Conservation (phyloP, 768 basidiomycete species). For the Piloderma croceum region DNA sequence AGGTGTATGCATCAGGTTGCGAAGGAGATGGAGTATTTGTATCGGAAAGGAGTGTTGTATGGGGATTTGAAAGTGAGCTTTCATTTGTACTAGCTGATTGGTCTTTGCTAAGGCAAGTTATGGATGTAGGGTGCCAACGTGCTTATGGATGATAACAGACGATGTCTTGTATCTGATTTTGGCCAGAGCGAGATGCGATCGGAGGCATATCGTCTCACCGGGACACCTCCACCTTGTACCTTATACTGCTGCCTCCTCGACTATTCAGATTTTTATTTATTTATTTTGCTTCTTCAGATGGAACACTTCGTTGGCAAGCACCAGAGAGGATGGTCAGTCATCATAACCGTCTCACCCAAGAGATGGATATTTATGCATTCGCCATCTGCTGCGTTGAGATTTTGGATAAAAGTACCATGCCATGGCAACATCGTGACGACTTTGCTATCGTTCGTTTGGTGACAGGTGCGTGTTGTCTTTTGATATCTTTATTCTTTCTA, state of each 20-base stretch:
- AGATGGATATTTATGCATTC: slow-evolving; percentile 66
- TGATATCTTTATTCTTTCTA: slow-evolving; percentile 13
- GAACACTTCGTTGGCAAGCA: slow-evolving; percentile 65
- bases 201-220: slow-evolving; percentile 60
- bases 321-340: slow-evolving; percentile 58
- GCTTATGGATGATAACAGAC: slow-evolving; percentile 60
- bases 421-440: slow-evolving; percentile 51
- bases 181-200: slow-evolving; percentile 77
- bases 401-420: slow-evolving; percentile 54
- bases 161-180: slow-evolving; percentile 77
- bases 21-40: slow-evolving; percentile 78
- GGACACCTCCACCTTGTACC: slow-evolving; percentile 42
- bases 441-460: slow-evolving; percentile 47
- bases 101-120: too few species aligned
- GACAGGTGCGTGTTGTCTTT: slow-evolving; percentile 32
- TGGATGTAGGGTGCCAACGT: slow-evolving; percentile 75
- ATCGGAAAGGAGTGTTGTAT: slow-evolving; percentile 62
- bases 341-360: slow-evolving; percentile 41
- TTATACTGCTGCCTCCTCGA: too few species aligned
- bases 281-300: too few species aligned
- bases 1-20: slow-evolving; percentile 70
- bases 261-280: too few species aligned
- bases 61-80: slow-evolving; percentile 70
- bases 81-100: too few species aligned
- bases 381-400: slow-evolving; percentile 63